These are phyloP conservation scores for Cadophora malorum DNA, from an alignment of 2,329 filamentous ascomycete genomes.

Conservation along the genomic window DNA sequence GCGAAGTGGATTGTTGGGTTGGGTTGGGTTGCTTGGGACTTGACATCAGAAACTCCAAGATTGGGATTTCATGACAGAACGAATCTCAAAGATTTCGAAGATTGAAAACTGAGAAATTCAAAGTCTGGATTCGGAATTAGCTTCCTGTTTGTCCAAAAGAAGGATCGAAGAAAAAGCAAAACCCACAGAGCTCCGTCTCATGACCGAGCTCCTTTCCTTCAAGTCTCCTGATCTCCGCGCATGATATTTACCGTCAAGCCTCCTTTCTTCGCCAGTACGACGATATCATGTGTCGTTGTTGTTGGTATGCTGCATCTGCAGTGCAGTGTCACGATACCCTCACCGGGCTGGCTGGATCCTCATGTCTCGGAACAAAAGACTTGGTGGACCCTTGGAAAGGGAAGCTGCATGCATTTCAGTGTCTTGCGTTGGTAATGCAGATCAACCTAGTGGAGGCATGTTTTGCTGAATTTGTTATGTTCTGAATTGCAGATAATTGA, in stretches of 20 bases:
- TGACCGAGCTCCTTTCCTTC: background rate
- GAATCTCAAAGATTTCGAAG: background rate
- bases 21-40: background rate
- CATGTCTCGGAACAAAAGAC: background rate
- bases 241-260: background rate
- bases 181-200: background rate
- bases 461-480: background rate
- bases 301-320: background rate
- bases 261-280: background rate
- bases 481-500: background rate
- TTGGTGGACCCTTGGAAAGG: background rate
- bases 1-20: slow-evolving; percentile 9
- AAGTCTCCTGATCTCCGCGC: slow-evolving; percentile 9
- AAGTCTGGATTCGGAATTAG: background rate
- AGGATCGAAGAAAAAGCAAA: background rate
- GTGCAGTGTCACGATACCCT: background rate
- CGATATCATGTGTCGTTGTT: slow-evolving; percentile 14
- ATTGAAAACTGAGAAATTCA: background rate
- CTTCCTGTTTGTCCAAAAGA: background rate
- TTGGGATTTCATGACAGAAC: background rate
- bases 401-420: background rate
- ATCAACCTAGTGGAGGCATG: background rate
- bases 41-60: background rate
- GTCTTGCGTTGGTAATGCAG: background rate
- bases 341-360: background rate